These are phyloP conservation scores for Trichoderma afroharzianum DNA, from an alignment of 2,329 filamentous ascomycete species.

Conservation along the genomic window DNA sequence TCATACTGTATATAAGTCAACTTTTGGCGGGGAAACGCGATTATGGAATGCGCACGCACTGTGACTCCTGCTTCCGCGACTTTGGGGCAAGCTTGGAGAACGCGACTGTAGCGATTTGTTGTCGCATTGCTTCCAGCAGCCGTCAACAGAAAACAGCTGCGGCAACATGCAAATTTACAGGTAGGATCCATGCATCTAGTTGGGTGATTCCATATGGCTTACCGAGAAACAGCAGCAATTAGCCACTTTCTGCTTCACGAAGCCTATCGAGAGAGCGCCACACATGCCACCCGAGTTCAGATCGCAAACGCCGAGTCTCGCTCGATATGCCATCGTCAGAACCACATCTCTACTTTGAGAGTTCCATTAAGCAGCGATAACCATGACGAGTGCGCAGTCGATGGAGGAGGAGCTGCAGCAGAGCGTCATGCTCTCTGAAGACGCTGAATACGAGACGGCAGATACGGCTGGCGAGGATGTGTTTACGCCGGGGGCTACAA, in stretches of 20 bases:
- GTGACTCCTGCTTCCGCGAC: conserved; percentile 17
- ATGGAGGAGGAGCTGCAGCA: conserved; percentile 58
- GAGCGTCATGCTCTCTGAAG: conserved; percentile 50
- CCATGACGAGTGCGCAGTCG: conserved; percentile 50
- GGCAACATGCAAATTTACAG: conserved; percentile 2
- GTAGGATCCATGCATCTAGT: background rate
- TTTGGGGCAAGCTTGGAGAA: conserved; percentile 16
- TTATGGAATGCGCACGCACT: conserved; percentile 19
- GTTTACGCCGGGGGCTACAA: conserved; percentile 23
- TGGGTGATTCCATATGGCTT: background rate
- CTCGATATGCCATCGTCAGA: conserved; percentile 31
- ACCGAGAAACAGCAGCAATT: conserved; percentile 13
- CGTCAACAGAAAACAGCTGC: background rate
- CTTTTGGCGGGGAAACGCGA: background rate
- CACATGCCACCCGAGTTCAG: conserved; percentile 25
- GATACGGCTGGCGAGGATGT: conserved; percentile 31
- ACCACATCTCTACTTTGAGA: conserved; percentile 17
- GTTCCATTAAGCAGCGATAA: conserved; percentile 28
- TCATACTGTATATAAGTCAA: background rate
- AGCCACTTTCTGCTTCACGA: conserved; percentile 16
- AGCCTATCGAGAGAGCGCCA: conserved; percentile 16
- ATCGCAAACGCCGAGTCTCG: conserved; percentile 22
- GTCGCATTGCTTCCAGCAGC: conserved; percentile 11
- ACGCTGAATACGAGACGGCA: conserved; percentile 40
- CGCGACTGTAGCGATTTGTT: conserved; percentile 19